Evolutionary conservation across 805 yeast species (phyloP).

Genomic region (Candida vartiovaarae): DNA sequence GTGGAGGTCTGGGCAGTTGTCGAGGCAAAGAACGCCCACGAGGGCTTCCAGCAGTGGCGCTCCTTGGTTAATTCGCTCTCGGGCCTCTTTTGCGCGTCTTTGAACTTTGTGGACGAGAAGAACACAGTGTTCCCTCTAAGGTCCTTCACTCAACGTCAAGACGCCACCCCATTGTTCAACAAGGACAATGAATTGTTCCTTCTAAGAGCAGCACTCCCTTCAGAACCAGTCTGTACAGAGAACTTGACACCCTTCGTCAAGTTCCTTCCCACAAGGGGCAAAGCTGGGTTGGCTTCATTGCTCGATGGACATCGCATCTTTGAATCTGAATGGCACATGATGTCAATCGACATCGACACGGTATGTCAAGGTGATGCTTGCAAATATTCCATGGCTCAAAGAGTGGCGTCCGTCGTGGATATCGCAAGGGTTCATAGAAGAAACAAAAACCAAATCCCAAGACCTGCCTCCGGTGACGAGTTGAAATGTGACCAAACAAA

Average conservation of each 20-base stretch:
- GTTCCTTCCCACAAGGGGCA: conserved; percentile 85
- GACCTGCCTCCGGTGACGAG: conserved; percentile 64
- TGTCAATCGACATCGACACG: conserved; percentile 76
- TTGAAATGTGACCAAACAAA: conserved; percentile 68
- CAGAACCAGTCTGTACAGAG: conserved; percentile 95
- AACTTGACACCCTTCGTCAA: conserved; percentile 91
- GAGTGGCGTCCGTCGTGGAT: conserved; percentile 67
- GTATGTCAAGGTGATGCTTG: conserved; percentile 41
- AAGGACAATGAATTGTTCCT: conserved; percentile 39
- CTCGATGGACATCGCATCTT: conserved; percentile 87
- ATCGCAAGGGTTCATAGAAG: conserved; percentile 62
- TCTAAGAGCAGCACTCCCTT: conserved; percentile 81
- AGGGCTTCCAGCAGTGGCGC: conserved; percentile 63
- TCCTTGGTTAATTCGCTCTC: conserved; percentile 67
- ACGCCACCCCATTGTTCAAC: conserved; percentile 23
- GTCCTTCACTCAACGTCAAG: conserved; percentile 23
- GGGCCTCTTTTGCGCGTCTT: conserved; percentile 91
- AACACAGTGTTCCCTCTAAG: conserved; percentile 64
- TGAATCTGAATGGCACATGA: conserved; percentile 89
- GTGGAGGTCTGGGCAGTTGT: conserved; percentile 89
- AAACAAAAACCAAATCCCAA: conserved; percentile 64
- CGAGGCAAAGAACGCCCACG: conserved; percentile 49
- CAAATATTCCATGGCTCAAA: conserved; percentile 49
- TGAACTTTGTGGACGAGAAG: conserved; percentile 77
- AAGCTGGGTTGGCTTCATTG: conserved; percentile 77